A percentile compares a stretch with the other conserved stretches of the same genome.
Conservation (phyloP, 306 rosid species). For the Ammopiptanthus mongolicus region DNA sequence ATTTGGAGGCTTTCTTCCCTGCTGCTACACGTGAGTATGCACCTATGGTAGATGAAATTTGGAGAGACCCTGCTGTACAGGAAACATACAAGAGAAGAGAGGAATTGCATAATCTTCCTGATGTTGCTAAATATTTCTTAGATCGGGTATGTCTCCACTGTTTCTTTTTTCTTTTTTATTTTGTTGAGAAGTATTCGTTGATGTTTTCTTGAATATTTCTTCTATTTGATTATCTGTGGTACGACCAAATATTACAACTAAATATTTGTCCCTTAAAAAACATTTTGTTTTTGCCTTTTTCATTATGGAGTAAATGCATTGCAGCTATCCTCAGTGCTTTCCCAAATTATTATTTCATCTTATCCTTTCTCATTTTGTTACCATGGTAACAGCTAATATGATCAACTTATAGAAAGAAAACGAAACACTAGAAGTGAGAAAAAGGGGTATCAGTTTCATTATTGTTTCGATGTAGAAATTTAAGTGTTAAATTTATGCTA, state of each 20-base stretch:
- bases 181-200: constrained; percentile 6
- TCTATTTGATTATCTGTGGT: background rate
- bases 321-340: constrained; percentile 1
- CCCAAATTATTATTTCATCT: background rate
- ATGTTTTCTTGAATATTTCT: background rate
- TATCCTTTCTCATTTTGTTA: background rate
- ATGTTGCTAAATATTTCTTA: constrained; percentile 79
- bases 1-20: constrained; percentile 85
- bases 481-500: background rate
- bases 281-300: background rate
- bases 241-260: background rate
- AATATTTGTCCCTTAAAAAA: background rate
- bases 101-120: constrained; percentile 79
- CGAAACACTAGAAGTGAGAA: background rate
- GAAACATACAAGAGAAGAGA: constrained; percentile 83
- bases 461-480: background rate
- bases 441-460: background rate
- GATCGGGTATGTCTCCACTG: constrained; percentile 59
- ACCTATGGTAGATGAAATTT: constrained; percentile 77
- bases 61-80: constrained; percentile 87
- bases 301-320: constrained; percentile 6
- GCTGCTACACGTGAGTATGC: constrained; percentile 98
- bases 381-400: background rate
- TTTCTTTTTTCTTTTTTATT: background rate
- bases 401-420: background rate